Evolutionary conservation across 208 protist species (phyloP).

Genomic region (Leishmania aethiopica): DNA sequence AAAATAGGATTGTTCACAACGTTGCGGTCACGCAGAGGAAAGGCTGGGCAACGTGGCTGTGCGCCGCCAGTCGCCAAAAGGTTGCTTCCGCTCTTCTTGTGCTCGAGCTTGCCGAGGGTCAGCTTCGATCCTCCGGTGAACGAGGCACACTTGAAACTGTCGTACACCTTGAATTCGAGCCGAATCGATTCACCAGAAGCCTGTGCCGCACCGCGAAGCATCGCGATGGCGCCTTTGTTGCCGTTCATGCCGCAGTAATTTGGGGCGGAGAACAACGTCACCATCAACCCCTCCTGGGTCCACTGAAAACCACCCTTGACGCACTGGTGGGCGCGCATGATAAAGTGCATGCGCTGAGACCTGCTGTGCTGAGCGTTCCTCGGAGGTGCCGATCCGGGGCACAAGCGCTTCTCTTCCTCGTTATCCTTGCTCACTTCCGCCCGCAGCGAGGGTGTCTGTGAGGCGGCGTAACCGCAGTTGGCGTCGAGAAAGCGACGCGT

Average conservation of each 20-base stretch:
- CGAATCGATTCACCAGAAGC: slow-evolving; percentile 39
- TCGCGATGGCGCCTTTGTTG: slow-evolving; percentile 76
- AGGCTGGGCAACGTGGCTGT: neutral
- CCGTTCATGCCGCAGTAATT: slow-evolving; percentile 82
- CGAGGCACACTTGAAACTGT: slow-evolving; percentile 36
- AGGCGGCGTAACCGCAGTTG: slow-evolving; percentile 58
- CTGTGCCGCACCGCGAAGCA: slow-evolving; percentile 55
- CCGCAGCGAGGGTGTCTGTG: slow-evolving; percentile 23
- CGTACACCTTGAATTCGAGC: slow-evolving; percentile 75
- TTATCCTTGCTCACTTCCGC: neutral
- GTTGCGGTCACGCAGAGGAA: slow-evolving; percentile 34
- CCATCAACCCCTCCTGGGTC: slow-evolving; percentile 44
- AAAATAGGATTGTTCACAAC: slow-evolving; percentile 58
- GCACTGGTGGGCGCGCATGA: slow-evolving; percentile 94
- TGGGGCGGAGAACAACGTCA: slow-evolving; percentile 88
- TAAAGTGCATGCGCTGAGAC: slow-evolving; percentile 88
- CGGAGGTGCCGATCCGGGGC: neutral
- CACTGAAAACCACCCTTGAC: slow-evolving; percentile 88
- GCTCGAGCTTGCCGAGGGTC: neutral
- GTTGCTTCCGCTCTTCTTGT: slow-evolving; percentile 5
- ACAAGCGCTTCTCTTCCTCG: neutral
- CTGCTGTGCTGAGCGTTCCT: slow-evolving; percentile 2
- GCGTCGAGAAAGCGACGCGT: slow-evolving; percentile 66
- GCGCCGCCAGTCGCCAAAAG: neutral
- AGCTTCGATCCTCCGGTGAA: slow-evolving; percentile 12